Base-by-base conservation (phyloP, 2,329 filamentous ascomycete genomes). In the Paecilomyces sp. region DNA sequence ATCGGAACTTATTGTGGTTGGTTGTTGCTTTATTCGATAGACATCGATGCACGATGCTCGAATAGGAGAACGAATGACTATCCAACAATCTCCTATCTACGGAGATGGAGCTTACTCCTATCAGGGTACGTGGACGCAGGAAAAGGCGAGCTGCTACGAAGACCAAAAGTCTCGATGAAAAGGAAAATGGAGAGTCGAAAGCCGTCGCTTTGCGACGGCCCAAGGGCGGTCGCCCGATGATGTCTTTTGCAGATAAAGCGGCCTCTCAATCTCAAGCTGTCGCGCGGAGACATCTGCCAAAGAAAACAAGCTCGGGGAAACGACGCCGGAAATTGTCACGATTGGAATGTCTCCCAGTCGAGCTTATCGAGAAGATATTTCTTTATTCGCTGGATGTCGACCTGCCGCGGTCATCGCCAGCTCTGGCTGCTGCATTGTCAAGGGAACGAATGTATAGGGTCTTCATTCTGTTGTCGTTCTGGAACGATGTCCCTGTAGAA, bases 281-380 rank as follows among this genome's bases (percentile, higher is more conserved):
- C 13, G 3, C 56, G 61, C 55, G 58, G 54, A 33, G 13, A 18
- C 54, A n/a, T 50, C 18, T 22, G 18, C 15, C 18, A 3, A 11
- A 53, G 30, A 22, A 7, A 13, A 36, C 12, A 9, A 25, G 41
- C 2, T 9, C 54, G 50, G 24, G 53, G 28, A 54, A 30, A n/a
- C 25, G 12, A 31, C n/a, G 41, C 52, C 8, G 28, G 33, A 33
- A 33, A 53, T 61, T 73, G 3, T 75, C 75, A 2, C 59, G 61
- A 9, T 67, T 84, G 12, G 80, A 84, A 64, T 59, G 63, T 3
- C 71, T 84, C 0, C 82, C 82, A 0, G 67, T 74, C 2, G 81
- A 84, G 66, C 66, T 84, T 12, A 71, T 83, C n/a, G 78, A 83
- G 63, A 71, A 75, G 50, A 82, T 84, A 54, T 83, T 83, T 61